These are phyloP conservation scores for Aspergillus pseudotamarii DNA, from an alignment of 2,329 filamentous ascomycete species.

Conservation along the genomic window DNA sequence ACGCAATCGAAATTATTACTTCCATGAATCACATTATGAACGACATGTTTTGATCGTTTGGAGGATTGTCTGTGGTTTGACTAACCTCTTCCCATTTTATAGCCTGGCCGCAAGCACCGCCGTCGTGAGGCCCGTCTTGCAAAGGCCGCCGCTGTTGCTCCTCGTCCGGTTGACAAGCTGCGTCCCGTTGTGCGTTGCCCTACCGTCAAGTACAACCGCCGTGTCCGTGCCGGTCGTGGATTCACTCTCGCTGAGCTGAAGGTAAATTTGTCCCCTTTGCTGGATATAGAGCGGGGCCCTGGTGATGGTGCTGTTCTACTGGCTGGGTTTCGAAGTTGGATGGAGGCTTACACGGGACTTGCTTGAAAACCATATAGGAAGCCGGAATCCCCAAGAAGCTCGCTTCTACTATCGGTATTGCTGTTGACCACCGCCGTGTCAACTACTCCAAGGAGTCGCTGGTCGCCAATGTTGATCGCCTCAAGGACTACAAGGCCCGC, in stretches of 20 bases:
- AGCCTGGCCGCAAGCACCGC: conserved; percentile 96
- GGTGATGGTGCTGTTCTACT: neutral
- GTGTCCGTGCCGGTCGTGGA: conserved; percentile 92
- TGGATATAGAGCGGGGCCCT: neutral
- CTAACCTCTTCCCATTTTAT: conserved; percentile 44
- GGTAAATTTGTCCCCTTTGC: conserved; percentile 58
- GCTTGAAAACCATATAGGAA: conserved; percentile 61
- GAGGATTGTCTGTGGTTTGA: conserved; percentile 25
- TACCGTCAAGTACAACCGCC: conserved; percentile 98
- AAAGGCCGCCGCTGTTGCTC: conserved; percentile 94
- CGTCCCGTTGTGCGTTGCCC: conserved; percentile 97
- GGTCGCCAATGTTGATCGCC: conserved; percentile 91
- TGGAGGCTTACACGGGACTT: conserved; percentile 22
- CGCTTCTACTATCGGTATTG: conserved; percentile 93
- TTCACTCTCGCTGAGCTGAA: conserved; percentile 98
- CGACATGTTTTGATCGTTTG: conserved; percentile 11
- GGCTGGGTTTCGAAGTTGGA: neutral
- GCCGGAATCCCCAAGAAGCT: conserved; percentile 93
- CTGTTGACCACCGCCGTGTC: conserved; percentile 93
- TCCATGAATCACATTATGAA: conserved; percentile 20
- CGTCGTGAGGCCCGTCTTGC: conserved; percentile 87
- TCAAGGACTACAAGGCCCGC: conserved; percentile 95
- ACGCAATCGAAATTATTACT: conserved; percentile 51
- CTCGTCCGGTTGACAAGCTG: conserved; percentile 95
- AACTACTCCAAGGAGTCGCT: conserved; percentile 97